These are phyloP conservation scores for Hymenoscyphus repandus DNA, from an alignment of 2,329 filamentous ascomycete species.

Conservation along the genomic window DNA sequence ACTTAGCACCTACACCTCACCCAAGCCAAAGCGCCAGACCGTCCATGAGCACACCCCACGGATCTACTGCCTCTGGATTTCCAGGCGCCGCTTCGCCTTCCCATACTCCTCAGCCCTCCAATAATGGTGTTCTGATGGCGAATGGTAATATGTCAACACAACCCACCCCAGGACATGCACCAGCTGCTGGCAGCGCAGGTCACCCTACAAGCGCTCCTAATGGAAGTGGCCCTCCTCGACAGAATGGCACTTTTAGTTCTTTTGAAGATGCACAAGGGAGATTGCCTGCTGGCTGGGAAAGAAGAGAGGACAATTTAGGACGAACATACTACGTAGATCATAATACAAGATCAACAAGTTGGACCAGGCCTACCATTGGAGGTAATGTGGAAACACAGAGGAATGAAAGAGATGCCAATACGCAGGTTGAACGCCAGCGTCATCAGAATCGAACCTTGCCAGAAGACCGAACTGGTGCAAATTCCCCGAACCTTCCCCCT, in stretches of 20 bases:
- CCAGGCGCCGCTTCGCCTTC: slow-evolving; percentile 34
- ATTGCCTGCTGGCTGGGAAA: slow-evolving; percentile 90
- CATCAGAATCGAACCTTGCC: slow-evolving; percentile 95
- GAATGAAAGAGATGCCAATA: slow-evolving; percentile 80
- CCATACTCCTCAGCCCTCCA: slow-evolving; percentile 25
- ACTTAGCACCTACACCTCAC: slow-evolving; percentile 25
- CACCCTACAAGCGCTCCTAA: slow-evolving; percentile 20
- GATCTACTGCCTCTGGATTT: slow-evolving; percentile 25
- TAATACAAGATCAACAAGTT: slow-evolving; percentile 93
- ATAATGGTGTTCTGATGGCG: slow-evolving; percentile 22
- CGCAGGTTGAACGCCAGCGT: slow-evolving; percentile 84
- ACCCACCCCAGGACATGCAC: slow-evolving; percentile 31
- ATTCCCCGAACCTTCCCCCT: slow-evolving; percentile 71
- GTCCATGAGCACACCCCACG: slow-evolving; percentile 29
- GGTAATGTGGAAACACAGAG: slow-evolving; percentile 73
- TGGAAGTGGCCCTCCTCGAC: slow-evolving; percentile 20
- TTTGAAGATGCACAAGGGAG: slow-evolving; percentile 96
- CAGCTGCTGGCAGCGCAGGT: slow-evolving; percentile 30
- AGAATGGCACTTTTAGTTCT: slow-evolving; percentile 64
- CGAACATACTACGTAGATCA: slow-evolving; percentile 98
- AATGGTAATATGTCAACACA: slow-evolving; percentile 27
- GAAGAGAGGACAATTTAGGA: slow-evolving; percentile 88
- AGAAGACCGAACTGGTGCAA: slow-evolving; percentile 90
- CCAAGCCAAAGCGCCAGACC: slow-evolving; percentile 26
- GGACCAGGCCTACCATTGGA: slow-evolving; percentile 80